Conservation (phyloP, 805 yeast genomes). For the Candida arabinofermentans region DNA sequence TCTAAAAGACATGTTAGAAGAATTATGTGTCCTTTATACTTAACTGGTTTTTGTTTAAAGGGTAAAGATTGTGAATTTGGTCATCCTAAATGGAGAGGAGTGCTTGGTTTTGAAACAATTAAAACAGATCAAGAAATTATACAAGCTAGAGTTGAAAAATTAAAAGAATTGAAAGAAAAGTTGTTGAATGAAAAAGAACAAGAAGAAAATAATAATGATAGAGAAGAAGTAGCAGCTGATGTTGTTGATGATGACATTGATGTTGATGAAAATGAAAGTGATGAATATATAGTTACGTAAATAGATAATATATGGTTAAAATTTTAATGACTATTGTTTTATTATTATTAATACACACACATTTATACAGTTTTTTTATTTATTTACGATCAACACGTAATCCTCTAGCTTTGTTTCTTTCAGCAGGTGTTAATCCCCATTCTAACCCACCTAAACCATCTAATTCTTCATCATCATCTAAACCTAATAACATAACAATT, state of each 20-base stretch:
- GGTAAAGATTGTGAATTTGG: conserved; percentile 74
- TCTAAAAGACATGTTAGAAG: conserved; percentile 74
- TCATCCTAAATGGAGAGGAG: conserved; percentile 76
- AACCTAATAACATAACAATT: conserved; percentile 72
- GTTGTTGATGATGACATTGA: no score
- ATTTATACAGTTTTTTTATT: neutral
- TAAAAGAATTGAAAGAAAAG: conserved; percentile 14
- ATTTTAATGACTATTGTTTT: neutral
- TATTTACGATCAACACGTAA: conserved; percentile 44
- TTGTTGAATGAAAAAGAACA: conserved; percentile 9
- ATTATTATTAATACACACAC: neutral
- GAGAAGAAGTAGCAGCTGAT: neutral
- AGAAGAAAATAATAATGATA: conserved; percentile 4
- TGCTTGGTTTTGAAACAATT: conserved; percentile 40
- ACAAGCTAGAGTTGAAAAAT: conserved; percentile 21
- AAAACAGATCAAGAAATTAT: conserved; percentile 38
- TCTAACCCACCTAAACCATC: conserved; percentile 31
- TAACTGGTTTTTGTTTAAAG: conserved; percentile 91
- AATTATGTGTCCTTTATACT: conserved; percentile 69
- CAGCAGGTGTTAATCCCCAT: conserved; percentile 80
- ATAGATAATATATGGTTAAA: neutral
- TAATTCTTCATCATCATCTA: conserved; percentile 60
- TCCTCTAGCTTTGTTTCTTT: conserved; percentile 58
- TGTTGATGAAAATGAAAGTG: conserved; percentile 4
- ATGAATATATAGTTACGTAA: neutral